Evolutionary conservation across 2,329 filamentous ascomycete genomes (phyloP).

Genomic region (Fragosphaeria purpurea): DNA sequence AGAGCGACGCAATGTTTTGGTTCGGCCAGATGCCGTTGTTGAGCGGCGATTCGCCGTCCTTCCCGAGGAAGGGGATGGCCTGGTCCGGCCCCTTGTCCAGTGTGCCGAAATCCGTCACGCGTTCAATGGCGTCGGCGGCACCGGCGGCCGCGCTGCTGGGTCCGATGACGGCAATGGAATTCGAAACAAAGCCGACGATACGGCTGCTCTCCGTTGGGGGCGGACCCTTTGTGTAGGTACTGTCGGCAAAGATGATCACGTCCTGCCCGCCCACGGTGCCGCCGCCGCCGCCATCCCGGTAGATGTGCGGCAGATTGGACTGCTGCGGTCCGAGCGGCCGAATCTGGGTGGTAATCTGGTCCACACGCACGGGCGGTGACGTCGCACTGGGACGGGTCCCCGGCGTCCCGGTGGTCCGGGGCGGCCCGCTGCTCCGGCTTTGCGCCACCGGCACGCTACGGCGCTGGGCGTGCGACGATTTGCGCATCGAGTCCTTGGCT

Average conservation of each 20-base stretch:
- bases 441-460: no score
- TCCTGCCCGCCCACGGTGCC: conserved; percentile 10
- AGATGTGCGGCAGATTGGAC: conserved; percentile 13
- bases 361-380: neutral
- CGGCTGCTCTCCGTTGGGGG: conserved; percentile 8
- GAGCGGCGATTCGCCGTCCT: conserved; percentile 4
- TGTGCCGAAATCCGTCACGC: conserved; percentile 6
- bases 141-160: neutral
- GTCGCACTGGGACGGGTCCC: no score
- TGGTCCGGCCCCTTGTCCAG: neutral
- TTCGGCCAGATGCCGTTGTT: conserved; percentile 11
- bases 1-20: conserved; percentile 10
- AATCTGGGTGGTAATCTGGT: conserved; percentile 5
- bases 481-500: no score
- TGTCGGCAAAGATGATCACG: conserved; percentile 13
- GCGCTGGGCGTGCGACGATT: no score
- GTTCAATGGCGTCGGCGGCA: neutral
- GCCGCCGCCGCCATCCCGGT: conserved; percentile 14
- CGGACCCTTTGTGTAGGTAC: conserved; percentile 10
- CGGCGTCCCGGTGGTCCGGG: no score
- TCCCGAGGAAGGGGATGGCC: conserved; percentile 6
- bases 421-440: no score
- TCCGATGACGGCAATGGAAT: conserved; percentile 10
- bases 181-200: conserved; percentile 12
- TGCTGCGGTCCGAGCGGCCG: conserved; percentile 7